Evolutionary conservation across 306 rosid species (phyloP).

Genomic region (Ochetophila trinervis): DNA sequence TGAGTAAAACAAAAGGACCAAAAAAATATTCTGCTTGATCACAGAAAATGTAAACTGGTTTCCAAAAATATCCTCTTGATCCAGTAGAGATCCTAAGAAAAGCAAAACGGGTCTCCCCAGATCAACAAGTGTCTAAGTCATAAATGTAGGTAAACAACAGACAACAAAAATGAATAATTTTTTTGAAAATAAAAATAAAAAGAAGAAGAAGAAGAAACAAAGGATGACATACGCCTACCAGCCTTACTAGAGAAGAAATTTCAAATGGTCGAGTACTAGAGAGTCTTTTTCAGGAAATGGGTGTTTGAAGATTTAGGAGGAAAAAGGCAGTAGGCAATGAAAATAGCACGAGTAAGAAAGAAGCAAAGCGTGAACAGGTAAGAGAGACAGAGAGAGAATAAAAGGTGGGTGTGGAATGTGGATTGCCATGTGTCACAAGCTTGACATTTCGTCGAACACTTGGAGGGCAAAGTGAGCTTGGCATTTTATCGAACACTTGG

Average conservation of each 20-base stretch:
- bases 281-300: conserved; percentile 22
- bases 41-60: conserved; percentile 1
- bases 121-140: conserved; percentile 10
- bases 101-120: conserved; percentile 15
- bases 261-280: conserved; percentile 27
- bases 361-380: conserved; percentile 51
- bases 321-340: conserved; percentile 26
- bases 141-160: conserved; percentile 11
- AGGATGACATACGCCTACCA: conserved; percentile 34
- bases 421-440: no score
- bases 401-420: conserved; percentile 71
- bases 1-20: not conserved
- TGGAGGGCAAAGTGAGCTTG: no score
- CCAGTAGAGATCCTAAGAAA: conserved; percentile 26
- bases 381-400: conserved; percentile 37
- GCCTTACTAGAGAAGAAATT: conserved; percentile 18
- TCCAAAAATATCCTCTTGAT: conserved; percentile 9
- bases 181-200: conserved; percentile 18
- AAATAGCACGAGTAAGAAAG: conserved; percentile 50
- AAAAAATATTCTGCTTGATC: not conserved
- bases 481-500: no score
- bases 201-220: conserved; percentile 16
- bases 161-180: conserved; percentile 6
- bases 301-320: conserved; percentile 32
- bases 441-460: no score